phyloP scores from a whole-genome alignment of 805 yeast species.

The Ogataea degrootiae region DNA sequence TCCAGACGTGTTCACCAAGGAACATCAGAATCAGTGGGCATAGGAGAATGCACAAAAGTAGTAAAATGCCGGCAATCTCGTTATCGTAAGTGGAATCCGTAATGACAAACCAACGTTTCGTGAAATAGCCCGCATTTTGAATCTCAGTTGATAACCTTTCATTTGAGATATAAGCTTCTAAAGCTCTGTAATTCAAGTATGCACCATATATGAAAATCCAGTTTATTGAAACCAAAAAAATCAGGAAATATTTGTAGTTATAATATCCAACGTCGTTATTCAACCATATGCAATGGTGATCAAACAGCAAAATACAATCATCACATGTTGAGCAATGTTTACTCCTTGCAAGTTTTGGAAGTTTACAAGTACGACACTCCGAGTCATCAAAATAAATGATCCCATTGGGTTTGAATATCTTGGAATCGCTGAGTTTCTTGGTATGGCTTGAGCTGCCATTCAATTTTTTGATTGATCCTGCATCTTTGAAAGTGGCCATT shows the following conservation, averaged over 20 bases:
- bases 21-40: slow-evolving; percentile 36
- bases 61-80: slow-evolving; percentile 38
- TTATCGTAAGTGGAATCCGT: slow-evolving; percentile 29
- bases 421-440: background rate
- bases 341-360: slow-evolving; percentile 69
- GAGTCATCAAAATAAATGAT: slow-evolving; percentile 33
- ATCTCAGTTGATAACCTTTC: slow-evolving; percentile 16
- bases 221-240: slow-evolving; percentile 32
- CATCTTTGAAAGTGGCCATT: slow-evolving; percentile 36
- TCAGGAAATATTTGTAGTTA: slow-evolving; percentile 45
- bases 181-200: slow-evolving; percentile 27
- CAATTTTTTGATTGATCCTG: slow-evolving; percentile 33
- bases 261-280: slow-evolving; percentile 53
- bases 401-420: background rate
- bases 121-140: slow-evolving; percentile 9
- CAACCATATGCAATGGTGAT: slow-evolving; percentile 55
- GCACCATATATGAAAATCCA: slow-evolving; percentile 40
- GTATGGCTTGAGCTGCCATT: slow-evolving; percentile 5
- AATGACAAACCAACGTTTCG: slow-evolving; percentile 20
- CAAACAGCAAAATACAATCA: slow-evolving; percentile 58
- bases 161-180: slow-evolving; percentile 11
- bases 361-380: slow-evolving; percentile 47
- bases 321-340: slow-evolving; percentile 73
- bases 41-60: slow-evolving; percentile 36
- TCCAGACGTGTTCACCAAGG: slow-evolving; percentile 38